Evolutionary conservation across 2,329 filamentous ascomycete genomes (phyloP), one percentile per base, ranked within the genome.

Genomic region (Xylariomycetidae sp.): DNA sequence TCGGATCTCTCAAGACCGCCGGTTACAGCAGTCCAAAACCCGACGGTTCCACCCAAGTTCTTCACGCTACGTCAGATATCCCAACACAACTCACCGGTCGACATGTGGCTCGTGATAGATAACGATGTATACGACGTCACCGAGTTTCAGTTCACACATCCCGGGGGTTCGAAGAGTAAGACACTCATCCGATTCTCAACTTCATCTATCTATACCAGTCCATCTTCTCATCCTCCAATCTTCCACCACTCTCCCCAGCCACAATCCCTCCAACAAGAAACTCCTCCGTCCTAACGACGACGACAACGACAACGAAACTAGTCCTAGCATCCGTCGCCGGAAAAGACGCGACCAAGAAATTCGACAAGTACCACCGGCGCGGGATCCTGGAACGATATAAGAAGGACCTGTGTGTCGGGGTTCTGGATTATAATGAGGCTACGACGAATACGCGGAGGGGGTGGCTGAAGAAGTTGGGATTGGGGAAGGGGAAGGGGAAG

Each of bases 101-200:
- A 45, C 31, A 17, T 52, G 13, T 53, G 49, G 50, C 35, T 53
- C n/a, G 37, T 49, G 8, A 40, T 53, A 10, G 40, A 50, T 31
- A 42, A 37, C 29, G 44, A 42, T 1, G 38, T 54, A 4, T 54
- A 48, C 38, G 43, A 54, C 30, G 28, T 53, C 25, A 53, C 47
- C 9, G 31, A 35, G 8, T 54, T 49, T 15, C 34, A 44, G 16
- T 34, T 42, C 10, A 31, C 40, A 8, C 51, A 54, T 34, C 51
- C 50, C 0, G 51, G 50, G 8, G 49, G 51, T 11, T 35, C 40
- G 27, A 51, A 46, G 41, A 36, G 46, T 49, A 30, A 16, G 10
- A 12, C 5, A 14, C 9, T 7, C 26, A 16, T 12, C 13, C 26
- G 14, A 42, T n/a, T n/a, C n/a, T n/a, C n/a, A n/a, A n/a, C n/a